phyloP scores from a whole-genome alignment of 176 grass and related monocot species.

The Tillandsia fasciculata region DNA sequence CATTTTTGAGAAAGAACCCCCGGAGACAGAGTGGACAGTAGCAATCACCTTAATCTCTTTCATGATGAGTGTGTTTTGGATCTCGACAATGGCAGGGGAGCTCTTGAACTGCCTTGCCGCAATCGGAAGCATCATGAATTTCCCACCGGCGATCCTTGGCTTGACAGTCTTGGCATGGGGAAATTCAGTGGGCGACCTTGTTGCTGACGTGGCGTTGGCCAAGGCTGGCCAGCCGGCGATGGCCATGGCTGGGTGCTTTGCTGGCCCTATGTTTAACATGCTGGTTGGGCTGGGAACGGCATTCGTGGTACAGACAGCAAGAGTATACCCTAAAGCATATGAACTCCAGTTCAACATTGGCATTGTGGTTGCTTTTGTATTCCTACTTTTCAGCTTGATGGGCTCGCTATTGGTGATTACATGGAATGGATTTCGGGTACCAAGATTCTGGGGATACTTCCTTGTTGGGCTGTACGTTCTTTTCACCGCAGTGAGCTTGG shows the following conservation, averaged over 20 bases:
- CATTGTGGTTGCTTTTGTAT: conserved; percentile 87
- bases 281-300: conserved; percentile 72
- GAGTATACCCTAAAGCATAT: conserved; percentile 62
- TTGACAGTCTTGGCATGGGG: conserved; percentile 94
- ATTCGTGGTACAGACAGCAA: conserved; percentile 67
- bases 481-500: conserved; percentile 59
- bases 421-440: conserved; percentile 69
- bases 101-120: conserved; percentile 78
- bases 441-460: conserved; percentile 76
- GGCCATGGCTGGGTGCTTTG: conserved; percentile 88
- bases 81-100: conserved; percentile 87
- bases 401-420: conserved; percentile 64
- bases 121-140: conserved; percentile 71
- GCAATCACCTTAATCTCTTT: conserved; percentile 56
- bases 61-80: conserved; percentile 89
- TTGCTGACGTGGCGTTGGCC: conserved; percentile 61
- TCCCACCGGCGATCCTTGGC: conserved; percentile 75
- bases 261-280: conserved; percentile 96
- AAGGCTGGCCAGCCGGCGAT: conserved; percentile 67
- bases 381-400: conserved; percentile 89
- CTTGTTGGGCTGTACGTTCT: conserved; percentile 63
- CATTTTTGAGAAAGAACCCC: conserved; percentile 47
- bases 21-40: conserved; percentile 32
- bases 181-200: conserved; percentile 83
- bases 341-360: conserved; percentile 64